Evolutionary conservation across 495 filamentous ascomycete species (phyloP).

Genomic region (Annulohypoxylon nitens): DNA sequence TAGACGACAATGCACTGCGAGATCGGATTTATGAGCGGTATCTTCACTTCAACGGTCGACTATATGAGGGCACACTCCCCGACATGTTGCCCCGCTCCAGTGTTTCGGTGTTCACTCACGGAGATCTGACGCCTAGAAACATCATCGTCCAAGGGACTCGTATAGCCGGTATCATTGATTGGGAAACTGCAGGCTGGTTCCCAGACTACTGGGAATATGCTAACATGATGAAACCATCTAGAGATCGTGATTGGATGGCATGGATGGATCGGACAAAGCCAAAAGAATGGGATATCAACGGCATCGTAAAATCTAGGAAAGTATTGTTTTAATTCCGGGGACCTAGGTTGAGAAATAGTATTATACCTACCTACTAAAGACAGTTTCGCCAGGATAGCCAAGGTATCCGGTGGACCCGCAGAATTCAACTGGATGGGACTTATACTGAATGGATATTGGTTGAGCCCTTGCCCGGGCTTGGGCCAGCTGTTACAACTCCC

Average conservation of each 20-base stretch:
- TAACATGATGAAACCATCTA: background rate
- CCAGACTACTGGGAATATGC: constrained; percentile 9
- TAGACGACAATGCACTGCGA: background rate
- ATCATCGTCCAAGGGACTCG: background rate
- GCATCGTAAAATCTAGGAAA: constrained; percentile 6
- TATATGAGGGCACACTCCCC: background rate
- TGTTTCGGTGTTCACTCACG: constrained; percentile 4
- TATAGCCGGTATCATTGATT: constrained; percentile 1
- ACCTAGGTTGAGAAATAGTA: no score
- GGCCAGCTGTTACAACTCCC: no score
- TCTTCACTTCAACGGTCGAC: background rate
- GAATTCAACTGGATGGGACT: no score
- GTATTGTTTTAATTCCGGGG: background rate
- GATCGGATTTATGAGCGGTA: background rate
- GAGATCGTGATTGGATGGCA: background rate
- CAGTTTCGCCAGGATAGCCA: no score
- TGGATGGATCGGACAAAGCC: constrained; percentile 3
- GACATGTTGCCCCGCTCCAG: background rate
- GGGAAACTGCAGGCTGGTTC: constrained; percentile 1
- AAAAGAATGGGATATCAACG: background rate
- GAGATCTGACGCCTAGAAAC: background rate
- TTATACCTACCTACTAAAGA: no score
- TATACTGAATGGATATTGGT: no score
- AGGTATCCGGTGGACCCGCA: no score
- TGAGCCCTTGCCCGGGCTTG: no score